Evolutionary conservation across 192 early-diverging fungal genomes (phyloP).

Genomic region (Jimgerdemannia flammicorona): DNA sequence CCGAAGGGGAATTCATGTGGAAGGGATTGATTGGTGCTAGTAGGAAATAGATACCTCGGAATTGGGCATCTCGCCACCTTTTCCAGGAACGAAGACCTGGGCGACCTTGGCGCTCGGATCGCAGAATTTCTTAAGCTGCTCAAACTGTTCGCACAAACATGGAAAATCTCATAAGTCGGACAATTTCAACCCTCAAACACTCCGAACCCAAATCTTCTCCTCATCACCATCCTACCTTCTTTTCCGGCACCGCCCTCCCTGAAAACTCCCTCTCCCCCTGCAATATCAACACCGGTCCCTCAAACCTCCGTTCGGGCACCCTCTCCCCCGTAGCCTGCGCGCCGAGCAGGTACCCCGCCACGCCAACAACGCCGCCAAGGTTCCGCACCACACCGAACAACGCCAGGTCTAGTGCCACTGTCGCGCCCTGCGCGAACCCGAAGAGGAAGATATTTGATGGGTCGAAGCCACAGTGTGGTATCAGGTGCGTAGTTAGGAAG

Average conservation of each 20-base stretch:
- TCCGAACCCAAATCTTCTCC: conserved; percentile 1
- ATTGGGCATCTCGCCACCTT: conserved; percentile 60
- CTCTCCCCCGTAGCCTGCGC: conserved; percentile 28
- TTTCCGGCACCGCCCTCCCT: conserved; percentile 27
- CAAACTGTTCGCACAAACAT: conserved; percentile 2
- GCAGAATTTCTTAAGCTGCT: conserved; percentile 21
- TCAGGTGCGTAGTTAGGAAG: conserved; percentile 39
- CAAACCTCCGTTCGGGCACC: conserved; percentile 13
- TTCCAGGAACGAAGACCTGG: conserved; percentile 46
- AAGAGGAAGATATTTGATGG: conserved; percentile 53
- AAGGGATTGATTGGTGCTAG: not conserved
- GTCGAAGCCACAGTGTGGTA: conserved; percentile 38
- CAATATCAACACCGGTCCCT: conserved; percentile 48
- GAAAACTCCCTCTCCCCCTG: conserved; percentile 55
- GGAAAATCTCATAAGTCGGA: not conserved
- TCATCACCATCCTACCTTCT: conserved; percentile 19
- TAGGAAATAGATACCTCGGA: conserved; percentile 28
- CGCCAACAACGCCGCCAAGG: conserved; percentile 57
- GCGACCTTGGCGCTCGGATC: conserved; percentile 20
- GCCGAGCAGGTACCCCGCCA: conserved; percentile 54
- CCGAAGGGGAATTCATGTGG: not conserved
- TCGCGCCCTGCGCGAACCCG: conserved; percentile 75
- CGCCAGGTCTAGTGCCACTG: conserved; percentile 60
- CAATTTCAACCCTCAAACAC: not conserved
- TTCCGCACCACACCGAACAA: conserved; percentile 40